Base-by-base conservation (phyloP, 2,329 filamentous ascomycete species). In the Neofusicoccum sp. region DNA sequence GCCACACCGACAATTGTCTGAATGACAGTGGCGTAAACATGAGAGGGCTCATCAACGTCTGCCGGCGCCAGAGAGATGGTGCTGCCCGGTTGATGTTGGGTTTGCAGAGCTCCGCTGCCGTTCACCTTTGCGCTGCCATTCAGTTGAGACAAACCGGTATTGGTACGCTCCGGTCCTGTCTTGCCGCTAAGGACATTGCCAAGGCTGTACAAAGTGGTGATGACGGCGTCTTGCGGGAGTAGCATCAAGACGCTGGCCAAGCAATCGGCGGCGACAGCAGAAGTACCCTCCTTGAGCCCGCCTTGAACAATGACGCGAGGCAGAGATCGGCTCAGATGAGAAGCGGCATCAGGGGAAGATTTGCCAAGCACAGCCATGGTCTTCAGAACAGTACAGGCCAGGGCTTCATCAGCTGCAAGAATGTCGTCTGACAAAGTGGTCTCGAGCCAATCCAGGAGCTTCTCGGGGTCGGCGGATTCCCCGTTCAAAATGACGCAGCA, bases 201-300 rank as follows among this genome's bases (percentile, higher is more conserved):
- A n/a, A 99, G 83, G 0, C 93, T 95, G 77, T 99, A 99, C 8
- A 99, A 81, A 1, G 93, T 98, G 4, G 93, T 96, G 68, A 99
- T 98, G 39, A 97, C 86, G 39, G 93, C 89, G 79, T 99, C 95
- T 70, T 96, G 91, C 1, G 95, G 96, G 11, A 98, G 83, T 70
- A 89, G 84, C 68, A 89, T 89, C 62, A 99, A 81, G 16, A 96
- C 87, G 67, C 89, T 89, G 2, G 93, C 93, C 37, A 99, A 81
- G 69, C 90, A 95, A 67, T 88, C 87, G n/a, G 93, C 92, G 33
- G 94, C 94, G 37, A 94, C 84, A 1, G 83, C 83, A 47, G 95
- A 88, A 11, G 88, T 91, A 33, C 85, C 81, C 14, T 86, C 85
- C 62, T 86, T 86, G 39, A 91, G 87, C 22, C 88, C 86, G 61